Base-by-base conservation (phyloP, 495 filamentous ascomycete species). In the Daldinia caldariorum region DNA sequence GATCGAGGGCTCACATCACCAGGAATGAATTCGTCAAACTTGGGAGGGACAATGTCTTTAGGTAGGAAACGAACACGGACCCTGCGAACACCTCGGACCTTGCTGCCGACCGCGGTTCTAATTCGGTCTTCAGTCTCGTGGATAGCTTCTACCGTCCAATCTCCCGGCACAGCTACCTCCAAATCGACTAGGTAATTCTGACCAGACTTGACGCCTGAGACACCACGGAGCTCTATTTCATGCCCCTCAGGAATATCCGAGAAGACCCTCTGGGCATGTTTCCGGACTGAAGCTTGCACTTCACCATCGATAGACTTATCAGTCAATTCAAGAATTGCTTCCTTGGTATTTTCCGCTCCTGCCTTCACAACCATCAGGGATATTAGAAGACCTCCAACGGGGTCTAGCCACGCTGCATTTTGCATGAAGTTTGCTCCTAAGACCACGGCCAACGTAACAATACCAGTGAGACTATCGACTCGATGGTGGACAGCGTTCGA, bases 401-500 rank as follows among this genome's bases (percentile, higher is more conserved):
- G 93, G 80, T 99, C 96, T 47, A 98, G 85, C 93, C 94, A 97
- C 49, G 89, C 84, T 43, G 93, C 92, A 70, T 94, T 89, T 29
- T 87, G 81, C 39, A 97, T 86, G 54, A 97, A 79, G 77, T 97
- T 94, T n/a, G 92, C 92, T 34, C 93, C 94, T 31, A 91, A 87
- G 74, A 99, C 97, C 16, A 91, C 93, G 54, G 89, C 79, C 13
- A 99, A 84, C 10, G 95, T 95, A 56, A 97, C 95, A 69, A 99
- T 91, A 54, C 93, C 92, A 0, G 95, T 98, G 22, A 97, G 86
- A 55, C 92, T 97, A 78, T 99, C 95, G 74, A 99, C 89, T 54
- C 95, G 92, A 83, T 99, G 95, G 79, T 99, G 95, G 67, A 97
- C 85, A 4, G 95, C 95, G 77, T 99, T 99, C 54, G 93, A 97